These are phyloP conservation scores for Bipolaris oryzae DNA, from an alignment of 2,329 filamentous ascomycete genomes.

Conservation along the genomic window DNA sequence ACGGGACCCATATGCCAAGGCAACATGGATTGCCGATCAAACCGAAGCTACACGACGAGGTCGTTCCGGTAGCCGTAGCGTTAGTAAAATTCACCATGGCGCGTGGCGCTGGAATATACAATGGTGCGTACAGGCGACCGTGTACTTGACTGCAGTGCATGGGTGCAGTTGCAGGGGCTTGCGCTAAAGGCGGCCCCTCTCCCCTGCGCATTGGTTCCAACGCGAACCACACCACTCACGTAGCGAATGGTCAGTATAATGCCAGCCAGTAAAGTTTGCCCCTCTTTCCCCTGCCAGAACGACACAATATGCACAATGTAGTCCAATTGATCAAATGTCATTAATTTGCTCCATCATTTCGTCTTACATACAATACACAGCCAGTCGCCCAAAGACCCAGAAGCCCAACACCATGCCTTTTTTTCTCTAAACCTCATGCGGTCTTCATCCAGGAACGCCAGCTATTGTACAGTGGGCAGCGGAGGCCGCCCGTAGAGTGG, in stretches of 20 bases:
- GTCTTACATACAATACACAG: constrained; percentile 14
- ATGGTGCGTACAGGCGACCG: constrained; percentile 12
- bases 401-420: constrained; percentile 10
- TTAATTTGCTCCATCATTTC: constrained; percentile 16
- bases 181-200: constrained; percentile 12
- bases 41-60: constrained; percentile 9
- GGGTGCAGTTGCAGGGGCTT: constrained; percentile 1
- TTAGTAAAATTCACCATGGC: background rate
- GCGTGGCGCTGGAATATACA: constrained; percentile 8
- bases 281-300: background rate
- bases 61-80: constrained; percentile 11
- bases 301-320: background rate
- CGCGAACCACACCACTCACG: background rate
- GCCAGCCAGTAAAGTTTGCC: too few species aligned
- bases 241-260: background rate
- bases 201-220: constrained; percentile 8
- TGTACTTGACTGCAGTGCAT: constrained; percentile 11
- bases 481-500: constrained; percentile 21
- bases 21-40: constrained; percentile 15
- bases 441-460: constrained; percentile 17
- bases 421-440: constrained; percentile 13
- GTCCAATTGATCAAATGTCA: constrained; percentile 3
- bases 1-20: constrained; percentile 20
- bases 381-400: constrained; percentile 4
- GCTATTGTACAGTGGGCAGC: constrained; percentile 26